These are phyloP conservation scores for Mortierella sp. DNA, from an alignment of 371 early-diverging fungal species.

Conservation along the genomic window DNA sequence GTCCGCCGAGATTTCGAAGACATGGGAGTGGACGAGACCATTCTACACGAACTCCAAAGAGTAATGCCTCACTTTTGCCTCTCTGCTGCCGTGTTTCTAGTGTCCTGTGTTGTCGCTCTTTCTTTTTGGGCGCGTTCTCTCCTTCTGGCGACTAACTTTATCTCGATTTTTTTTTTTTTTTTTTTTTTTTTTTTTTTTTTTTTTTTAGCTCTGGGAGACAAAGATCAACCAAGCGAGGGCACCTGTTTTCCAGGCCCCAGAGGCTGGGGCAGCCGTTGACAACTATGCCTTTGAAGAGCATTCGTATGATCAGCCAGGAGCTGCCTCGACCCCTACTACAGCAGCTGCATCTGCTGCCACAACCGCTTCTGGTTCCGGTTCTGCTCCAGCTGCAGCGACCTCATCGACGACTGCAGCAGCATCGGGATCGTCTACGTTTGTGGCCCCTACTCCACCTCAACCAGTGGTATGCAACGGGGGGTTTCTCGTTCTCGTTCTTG, in stretches of 20 bases:
- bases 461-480: too few species aligned
- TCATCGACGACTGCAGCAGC: neutral
- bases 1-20: slow-evolving; percentile 91
- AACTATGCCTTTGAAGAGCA: slow-evolving; percentile 35
- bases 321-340: slow-evolving; percentile 6
- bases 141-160: neutral
- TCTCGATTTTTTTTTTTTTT: neutral
- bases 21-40: slow-evolving; percentile 89
- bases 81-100: too few species aligned
- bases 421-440: too few species aligned
- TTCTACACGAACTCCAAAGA: slow-evolving; percentile 88
- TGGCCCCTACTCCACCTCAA: too few species aligned
- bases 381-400: slow-evolving; percentile 14
- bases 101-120: neutral
- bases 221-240: slow-evolving; percentile 84
- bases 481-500: too few species aligned
- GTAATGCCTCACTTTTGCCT: slow-evolving; percentile 67
- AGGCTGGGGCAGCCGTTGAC: slow-evolving; percentile 55
- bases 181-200: neutral
- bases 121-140: neutral
- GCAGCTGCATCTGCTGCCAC: slow-evolving; percentile 1
- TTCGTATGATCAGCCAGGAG: slow-evolving; percentile 26
- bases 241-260: slow-evolving; percentile 73
- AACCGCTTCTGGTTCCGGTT: slow-evolving; percentile 1
- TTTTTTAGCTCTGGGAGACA: slow-evolving; percentile 81